Conservation (phyloP, 306 rosid genomes). For the Rosa rugosa region DNA sequence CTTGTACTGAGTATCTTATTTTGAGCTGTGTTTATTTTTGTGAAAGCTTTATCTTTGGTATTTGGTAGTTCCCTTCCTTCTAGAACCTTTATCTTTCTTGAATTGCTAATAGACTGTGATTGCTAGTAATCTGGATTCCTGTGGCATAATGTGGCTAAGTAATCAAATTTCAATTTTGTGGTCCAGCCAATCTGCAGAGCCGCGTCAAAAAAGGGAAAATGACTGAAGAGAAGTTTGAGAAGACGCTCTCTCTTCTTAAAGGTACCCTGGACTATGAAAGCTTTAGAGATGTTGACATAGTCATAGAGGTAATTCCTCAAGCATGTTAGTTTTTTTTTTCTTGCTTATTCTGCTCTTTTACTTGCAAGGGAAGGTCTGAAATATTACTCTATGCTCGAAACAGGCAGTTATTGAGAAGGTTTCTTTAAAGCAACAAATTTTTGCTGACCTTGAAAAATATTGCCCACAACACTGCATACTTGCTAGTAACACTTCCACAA, state of each 20-base stretch:
- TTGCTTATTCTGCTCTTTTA: slow-evolving; percentile 17
- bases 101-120: not conserved
- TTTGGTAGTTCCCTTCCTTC: not conserved
- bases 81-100: not conserved
- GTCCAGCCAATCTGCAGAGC: slow-evolving; percentile 88
- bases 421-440: slow-evolving; percentile 88
- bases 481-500: slow-evolving; percentile 94
- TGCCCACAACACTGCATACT: slow-evolving; percentile 91
- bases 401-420: slow-evolving; percentile 94
- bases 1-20: slow-evolving; percentile 24
- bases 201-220: slow-evolving; percentile 78
- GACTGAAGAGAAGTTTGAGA: slow-evolving; percentile 74
- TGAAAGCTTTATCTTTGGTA: not conserved
- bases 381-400: slow-evolving; percentile 37
- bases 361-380: slow-evolving; percentile 20
- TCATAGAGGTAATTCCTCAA: slow-evolving; percentile 70
- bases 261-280: slow-evolving; percentile 75
- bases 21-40: slow-evolving; percentile 2
- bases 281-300: slow-evolving; percentile 90
- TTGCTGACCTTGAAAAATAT: slow-evolving; percentile 86
- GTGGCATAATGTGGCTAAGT: not conserved
- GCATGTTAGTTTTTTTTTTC: slow-evolving; percentile 9
- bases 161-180: slow-evolving; percentile 11
- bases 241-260: slow-evolving; percentile 63
- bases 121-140: not conserved